A percentile compares a stretch with the other conserved stretches of the same genome.
Evolutionary conservation across 2,329 filamentous ascomycete genomes (phyloP).

Genomic region (Colletotrichum tropicicola): DNA sequence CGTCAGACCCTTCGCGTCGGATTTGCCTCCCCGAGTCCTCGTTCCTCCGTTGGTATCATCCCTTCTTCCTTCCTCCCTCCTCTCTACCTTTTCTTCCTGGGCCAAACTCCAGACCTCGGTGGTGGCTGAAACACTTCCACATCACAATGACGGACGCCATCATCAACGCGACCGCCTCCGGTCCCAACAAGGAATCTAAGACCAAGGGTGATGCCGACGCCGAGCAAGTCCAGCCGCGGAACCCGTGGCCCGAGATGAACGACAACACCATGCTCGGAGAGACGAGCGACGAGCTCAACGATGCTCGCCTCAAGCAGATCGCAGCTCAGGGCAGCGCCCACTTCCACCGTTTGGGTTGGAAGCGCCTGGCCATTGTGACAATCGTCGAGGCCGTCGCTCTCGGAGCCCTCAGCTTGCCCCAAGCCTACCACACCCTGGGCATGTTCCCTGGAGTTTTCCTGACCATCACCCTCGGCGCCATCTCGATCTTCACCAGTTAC

Average conservation of each 20-base stretch:
- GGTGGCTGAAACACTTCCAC: background rate
- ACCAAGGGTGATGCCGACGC: conserved; percentile 9
- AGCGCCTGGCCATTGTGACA: conserved; percentile 62
- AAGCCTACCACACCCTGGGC: conserved; percentile 61
- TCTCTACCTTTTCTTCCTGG: background rate
- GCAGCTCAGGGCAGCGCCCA: conserved; percentile 53
- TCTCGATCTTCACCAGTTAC: conserved; percentile 58
- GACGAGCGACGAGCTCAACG: conserved; percentile 38
- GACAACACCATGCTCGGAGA: conserved; percentile 28
- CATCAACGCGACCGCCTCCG: conserved; percentile 7
- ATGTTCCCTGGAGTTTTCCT: conserved; percentile 60
- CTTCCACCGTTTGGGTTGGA: conserved; percentile 66
- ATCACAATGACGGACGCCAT: conserved; percentile 22
- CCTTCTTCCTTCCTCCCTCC: background rate
- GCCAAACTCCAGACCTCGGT: background rate
- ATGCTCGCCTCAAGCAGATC: conserved; percentile 57
- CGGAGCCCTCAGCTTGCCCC: conserved; percentile 59
- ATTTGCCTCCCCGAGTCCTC: conserved; percentile 5
- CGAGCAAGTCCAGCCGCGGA: conserved; percentile 19
- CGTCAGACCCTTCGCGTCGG: conserved; percentile 14
- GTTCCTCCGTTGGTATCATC: background rate
- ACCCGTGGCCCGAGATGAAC: conserved; percentile 22
- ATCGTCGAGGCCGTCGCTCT: conserved; percentile 67
- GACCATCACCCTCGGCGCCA: conserved; percentile 51
- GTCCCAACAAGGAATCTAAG: conserved; percentile 16